Percentiles rank a stretch among this genome's conserved stretches.
Evolutionary conservation across 331 rosid genomes (phyloP).

Genomic region (Arachis monticola): DNA sequence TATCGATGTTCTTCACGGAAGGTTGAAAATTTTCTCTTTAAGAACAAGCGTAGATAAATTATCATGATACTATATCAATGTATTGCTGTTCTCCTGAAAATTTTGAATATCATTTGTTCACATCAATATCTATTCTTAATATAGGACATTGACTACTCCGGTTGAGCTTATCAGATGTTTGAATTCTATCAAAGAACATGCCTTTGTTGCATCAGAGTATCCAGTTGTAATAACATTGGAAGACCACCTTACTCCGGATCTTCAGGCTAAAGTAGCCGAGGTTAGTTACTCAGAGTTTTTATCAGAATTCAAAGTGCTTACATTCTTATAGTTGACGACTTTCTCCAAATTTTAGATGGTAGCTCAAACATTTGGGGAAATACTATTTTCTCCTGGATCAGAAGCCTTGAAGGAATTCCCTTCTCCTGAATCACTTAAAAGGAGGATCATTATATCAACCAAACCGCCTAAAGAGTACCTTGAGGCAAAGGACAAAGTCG

Average conservation of each 20-base stretch:
- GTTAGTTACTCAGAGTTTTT: conserved; percentile 50
- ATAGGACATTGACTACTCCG: conserved; percentile 92
- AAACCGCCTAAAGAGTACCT: conserved; percentile 97
- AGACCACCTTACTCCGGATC: conserved; percentile 91
- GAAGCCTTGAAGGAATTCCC: conserved; percentile 85
- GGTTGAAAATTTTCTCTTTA: conserved; percentile 46
- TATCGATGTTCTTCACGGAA: conserved; percentile 95
- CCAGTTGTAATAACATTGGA: conserved; percentile 94
- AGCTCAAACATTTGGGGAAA: conserved; percentile 73
- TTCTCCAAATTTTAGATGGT: conserved; percentile 68
- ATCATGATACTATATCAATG: neutral
- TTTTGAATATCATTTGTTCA: conserved; percentile 16
- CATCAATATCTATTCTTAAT: neutral
- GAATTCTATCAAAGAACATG: conserved; percentile 79
- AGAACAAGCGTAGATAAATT: conserved; percentile 7
- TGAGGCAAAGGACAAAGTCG: conserved; percentile 60
- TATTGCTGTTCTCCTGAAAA: neutral
- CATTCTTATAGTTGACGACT: conserved; percentile 38
- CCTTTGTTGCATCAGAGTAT: conserved; percentile 82
- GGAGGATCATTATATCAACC: conserved; percentile 86
- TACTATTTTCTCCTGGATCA: conserved; percentile 68
- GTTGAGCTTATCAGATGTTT: conserved; percentile 90
- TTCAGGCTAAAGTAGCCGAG: conserved; percentile 95
- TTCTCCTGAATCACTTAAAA: conserved; percentile 87
- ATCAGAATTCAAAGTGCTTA: conserved; percentile 30